Conservation (phyloP, 2,329 filamentous ascomycete species). For the Fusarium sublunatum region DNA sequence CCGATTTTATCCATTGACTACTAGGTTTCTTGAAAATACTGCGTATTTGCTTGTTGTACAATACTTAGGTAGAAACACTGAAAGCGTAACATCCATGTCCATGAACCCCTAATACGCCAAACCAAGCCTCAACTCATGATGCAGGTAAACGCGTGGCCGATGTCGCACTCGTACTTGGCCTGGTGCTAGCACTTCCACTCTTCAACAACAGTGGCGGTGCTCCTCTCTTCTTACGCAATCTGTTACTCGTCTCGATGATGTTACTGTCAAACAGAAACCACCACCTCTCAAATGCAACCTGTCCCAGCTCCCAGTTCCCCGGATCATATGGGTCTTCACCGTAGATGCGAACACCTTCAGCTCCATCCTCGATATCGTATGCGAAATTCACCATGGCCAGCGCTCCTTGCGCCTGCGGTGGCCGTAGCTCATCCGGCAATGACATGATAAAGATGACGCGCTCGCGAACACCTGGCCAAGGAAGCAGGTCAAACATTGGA, state of each 20-base stretch:
- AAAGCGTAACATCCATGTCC: too few relatives aligned
- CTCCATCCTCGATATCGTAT: constrained; percentile 67
- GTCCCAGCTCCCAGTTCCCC: constrained; percentile 67
- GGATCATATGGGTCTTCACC: constrained; percentile 61
- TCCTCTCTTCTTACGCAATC: constrained; percentile 60
- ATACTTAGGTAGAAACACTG: too few relatives aligned
- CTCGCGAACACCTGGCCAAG: constrained; percentile 66
- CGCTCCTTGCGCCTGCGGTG: constrained; percentile 58
- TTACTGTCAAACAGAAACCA: constrained; percentile 69
- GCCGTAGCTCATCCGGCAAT: constrained; percentile 61
- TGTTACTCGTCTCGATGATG: constrained; percentile 66
- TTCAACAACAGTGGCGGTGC: constrained; percentile 48
- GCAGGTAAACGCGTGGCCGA: constrained; percentile 3
- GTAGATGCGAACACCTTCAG: constrained; percentile 64
- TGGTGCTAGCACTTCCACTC: constrained; percentile 7
- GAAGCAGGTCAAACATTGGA: constrained; percentile 67
- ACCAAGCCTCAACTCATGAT: neutral
- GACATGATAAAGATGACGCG: constrained; percentile 63
- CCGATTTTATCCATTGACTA: too few relatives aligned
- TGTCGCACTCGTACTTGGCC: constrained; percentile 8
- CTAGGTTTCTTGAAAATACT: too few relatives aligned
- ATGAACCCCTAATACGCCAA: neutral
- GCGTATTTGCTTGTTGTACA: too few relatives aligned
- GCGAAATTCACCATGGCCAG: constrained; percentile 63
- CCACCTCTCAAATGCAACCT: constrained; percentile 68